Conservation (phyloP, 352 stramenopile species). For the Peronospora destructor region DNA sequence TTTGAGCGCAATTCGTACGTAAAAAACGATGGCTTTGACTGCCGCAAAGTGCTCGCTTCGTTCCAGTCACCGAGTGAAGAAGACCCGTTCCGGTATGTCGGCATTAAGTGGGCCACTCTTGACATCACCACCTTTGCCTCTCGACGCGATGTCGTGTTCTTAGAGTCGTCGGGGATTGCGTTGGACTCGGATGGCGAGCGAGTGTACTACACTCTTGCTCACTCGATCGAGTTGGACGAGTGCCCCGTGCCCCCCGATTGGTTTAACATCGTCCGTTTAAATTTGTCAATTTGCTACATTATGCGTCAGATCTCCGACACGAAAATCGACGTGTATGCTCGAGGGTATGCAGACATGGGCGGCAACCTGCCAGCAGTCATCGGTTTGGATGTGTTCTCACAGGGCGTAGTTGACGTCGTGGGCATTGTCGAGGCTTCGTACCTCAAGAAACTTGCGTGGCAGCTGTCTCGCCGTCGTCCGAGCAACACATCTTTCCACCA, state of each 20-base stretch:
- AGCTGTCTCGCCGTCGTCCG: constrained; percentile 14
- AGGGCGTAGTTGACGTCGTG: constrained; percentile 27
- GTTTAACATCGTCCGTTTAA: constrained; percentile 36
- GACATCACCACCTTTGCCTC: constrained; percentile 32
- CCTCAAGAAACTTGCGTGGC: constrained; percentile 45
- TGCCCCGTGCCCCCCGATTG: constrained; percentile 18
- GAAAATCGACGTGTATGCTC: constrained; percentile 44
- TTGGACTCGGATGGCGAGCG: constrained; percentile 35
- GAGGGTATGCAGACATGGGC: constrained; percentile 36
- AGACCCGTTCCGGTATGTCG: constrained; percentile 48
- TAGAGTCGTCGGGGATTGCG: constrained; percentile 40
- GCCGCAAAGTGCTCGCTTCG: constrained; percentile 31
- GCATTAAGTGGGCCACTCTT: constrained; percentile 39
- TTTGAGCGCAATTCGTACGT: constrained; percentile 37
- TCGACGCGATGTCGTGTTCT: constrained; percentile 38
- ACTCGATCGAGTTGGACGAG: constrained; percentile 37
- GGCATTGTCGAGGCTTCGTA: constrained; percentile 46
- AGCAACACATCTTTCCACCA: constrained; percentile 11
- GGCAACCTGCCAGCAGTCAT: constrained; percentile 31
- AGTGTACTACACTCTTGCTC: constrained; percentile 42
- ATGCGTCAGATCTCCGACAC: constrained; percentile 30
- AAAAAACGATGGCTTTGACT: constrained; percentile 37
- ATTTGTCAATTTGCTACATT: constrained; percentile 49
- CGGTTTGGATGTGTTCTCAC: constrained; percentile 25
- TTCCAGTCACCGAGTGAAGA: constrained; percentile 35